Conservation (phyloP, 129 eudicot species). For the Flaveria sonorensis region DNA sequence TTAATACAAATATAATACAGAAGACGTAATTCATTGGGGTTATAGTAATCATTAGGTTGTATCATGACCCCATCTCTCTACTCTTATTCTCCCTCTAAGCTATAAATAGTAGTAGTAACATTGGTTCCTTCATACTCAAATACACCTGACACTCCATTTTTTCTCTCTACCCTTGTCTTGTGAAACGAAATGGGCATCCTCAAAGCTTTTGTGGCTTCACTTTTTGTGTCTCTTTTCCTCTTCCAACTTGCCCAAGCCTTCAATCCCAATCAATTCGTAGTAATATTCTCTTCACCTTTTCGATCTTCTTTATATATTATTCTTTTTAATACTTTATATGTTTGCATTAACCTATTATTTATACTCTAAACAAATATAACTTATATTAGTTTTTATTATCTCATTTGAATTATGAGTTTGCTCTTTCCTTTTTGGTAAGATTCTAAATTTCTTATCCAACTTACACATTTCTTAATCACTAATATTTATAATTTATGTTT, state of each 20-base stretch:
- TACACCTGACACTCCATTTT: conserved; percentile 22
- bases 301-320: not conserved
- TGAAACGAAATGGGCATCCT: conserved; percentile 41
- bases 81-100: not conserved
- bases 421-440: not conserved
- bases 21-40: not conserved
- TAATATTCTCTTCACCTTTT: not conserved
- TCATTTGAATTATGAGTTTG: not conserved
- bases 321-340: not conserved
- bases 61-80: not conserved
- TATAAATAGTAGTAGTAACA: conserved; percentile 25
- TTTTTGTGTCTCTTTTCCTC: conserved; percentile 44
- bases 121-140: conserved; percentile 9
- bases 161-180: conserved; percentile 1
- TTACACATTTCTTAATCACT: not conserved
- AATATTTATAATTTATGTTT: not conserved
- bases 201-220: conserved; percentile 42
- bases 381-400: no score
- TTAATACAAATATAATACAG: no score
- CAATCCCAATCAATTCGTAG: conserved; percentile 44
- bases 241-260: conserved; percentile 42
- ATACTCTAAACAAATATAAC: no score
- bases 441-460: not conserved
- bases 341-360: no score
- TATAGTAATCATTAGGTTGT: not conserved